These are phyloP conservation scores for Mortierella antarctica DNA, from an alignment of 192 early-diverging fungal genomes.

Conservation along the genomic window DNA sequence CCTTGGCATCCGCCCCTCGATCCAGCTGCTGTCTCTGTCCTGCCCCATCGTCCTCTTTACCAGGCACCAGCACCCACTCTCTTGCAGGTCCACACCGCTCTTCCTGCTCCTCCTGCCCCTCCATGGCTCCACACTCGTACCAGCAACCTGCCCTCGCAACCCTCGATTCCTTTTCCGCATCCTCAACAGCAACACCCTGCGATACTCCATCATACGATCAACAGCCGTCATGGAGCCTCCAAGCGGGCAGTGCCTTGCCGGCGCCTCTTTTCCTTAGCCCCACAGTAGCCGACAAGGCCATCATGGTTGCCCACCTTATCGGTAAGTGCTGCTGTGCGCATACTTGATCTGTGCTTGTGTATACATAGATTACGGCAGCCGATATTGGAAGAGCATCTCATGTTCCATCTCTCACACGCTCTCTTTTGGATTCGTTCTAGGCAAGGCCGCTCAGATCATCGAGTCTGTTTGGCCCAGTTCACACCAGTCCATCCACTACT, in stretches of 20 bases:
- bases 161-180: constrained; percentile 37
- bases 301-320: constrained; percentile 45
- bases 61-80: neutral
- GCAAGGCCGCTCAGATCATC: constrained; percentile 45
- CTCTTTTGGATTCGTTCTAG: constrained; percentile 72
- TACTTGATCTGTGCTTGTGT: too few species aligned
- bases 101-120: neutral
- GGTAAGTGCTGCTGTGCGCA: constrained; percentile 22
- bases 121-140: neutral
- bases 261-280: constrained; percentile 33
- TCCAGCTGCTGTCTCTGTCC: neutral
- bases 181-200: constrained; percentile 6
- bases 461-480: too few species aligned
- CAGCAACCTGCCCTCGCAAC: constrained; percentile 21
- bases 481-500: constrained; percentile 7
- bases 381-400: neutral
- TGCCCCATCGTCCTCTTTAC: constrained; percentile 7
- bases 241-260: too few species aligned
- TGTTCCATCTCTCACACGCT: neutral
- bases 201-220: neutral
- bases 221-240: constrained; percentile 18
- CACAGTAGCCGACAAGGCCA: constrained; percentile 23
- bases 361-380: neutral
- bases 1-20: constrained; percentile 3
- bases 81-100: neutral